Conservation (phyloP, 1,284 basidiomycete species). For the Rhodotorula sp. region DNA sequence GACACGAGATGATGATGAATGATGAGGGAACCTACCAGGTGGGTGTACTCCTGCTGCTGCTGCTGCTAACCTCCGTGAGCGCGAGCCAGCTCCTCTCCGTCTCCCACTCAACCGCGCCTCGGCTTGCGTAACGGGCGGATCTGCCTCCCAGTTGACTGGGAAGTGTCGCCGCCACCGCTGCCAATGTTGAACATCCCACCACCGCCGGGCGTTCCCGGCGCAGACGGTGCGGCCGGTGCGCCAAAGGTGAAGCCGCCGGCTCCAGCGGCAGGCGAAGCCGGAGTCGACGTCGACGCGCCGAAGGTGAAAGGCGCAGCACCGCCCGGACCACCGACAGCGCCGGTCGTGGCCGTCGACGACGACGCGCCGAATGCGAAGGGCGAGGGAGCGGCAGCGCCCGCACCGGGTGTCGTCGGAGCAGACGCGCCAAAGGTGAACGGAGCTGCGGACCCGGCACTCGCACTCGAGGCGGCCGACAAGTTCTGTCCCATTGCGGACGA, state of each 20-base stretch:
- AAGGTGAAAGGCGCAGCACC: constrained; percentile 16
- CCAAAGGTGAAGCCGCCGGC: constrained; percentile 25
- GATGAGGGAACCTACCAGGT: neutral
- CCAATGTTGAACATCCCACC: constrained; percentile 34
- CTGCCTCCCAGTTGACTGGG: constrained; percentile 10
- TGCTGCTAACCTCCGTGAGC: neutral
- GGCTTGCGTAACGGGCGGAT: constrained; percentile 17
- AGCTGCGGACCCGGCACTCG: neutral
- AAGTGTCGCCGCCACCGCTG: constrained; percentile 12
- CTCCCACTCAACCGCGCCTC: constrained; percentile 5
- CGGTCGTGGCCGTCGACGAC: neutral
- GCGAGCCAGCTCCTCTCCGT: neutral
- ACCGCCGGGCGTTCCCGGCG: neutral
- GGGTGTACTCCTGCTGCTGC: neutral
- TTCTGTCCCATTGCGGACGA: neutral
- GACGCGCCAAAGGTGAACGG: constrained; percentile 3
- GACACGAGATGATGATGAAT: neutral
- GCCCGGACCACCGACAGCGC: neutral
- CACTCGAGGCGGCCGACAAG: neutral
- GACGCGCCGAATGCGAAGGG: constrained; percentile 14
- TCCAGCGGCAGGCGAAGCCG: constrained; percentile 2
- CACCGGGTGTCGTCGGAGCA: neutral
- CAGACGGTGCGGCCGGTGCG: neutral
- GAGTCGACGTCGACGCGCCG: constrained; percentile 7
- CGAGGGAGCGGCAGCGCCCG: neutral